A percentile compares a stretch with the other conserved stretches of the same genome.
phyloP scores from a whole-genome alignment of 208 protist genomes.

The Wallacemonas collosoma region DNA sequence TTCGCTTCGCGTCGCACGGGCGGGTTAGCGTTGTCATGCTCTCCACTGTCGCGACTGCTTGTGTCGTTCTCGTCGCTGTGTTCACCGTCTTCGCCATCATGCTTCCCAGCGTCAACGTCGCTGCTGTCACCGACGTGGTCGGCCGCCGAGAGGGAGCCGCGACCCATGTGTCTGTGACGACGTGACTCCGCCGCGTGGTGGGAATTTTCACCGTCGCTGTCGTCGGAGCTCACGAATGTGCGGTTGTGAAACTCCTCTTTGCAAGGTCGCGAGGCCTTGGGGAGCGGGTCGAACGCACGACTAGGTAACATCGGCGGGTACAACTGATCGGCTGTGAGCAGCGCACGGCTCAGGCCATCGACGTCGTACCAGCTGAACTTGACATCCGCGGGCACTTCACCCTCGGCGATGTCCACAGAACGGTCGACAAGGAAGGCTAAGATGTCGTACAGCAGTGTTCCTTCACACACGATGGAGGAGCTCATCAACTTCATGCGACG shows the following conservation, averaged over 20 bases:
- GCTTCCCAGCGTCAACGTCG: slow-evolving; percentile 12
- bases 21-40: not conserved
- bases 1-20: slow-evolving; percentile 16
- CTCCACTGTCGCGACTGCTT: not conserved
- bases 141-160: slow-evolving; percentile 12
- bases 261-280: slow-evolving; percentile 24
- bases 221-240: slow-evolving; percentile 87
- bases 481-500: slow-evolving; percentile 74
- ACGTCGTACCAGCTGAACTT: slow-evolving; percentile 79
- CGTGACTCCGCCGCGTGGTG: slow-evolving; percentile 71
- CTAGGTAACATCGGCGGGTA: slow-evolving; percentile 70
- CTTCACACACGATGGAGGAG: slow-evolving; percentile 71
- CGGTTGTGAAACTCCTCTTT: slow-evolving; percentile 49
- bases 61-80: not conserved
- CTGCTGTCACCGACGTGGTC: not conserved
- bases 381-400: slow-evolving; percentile 25
- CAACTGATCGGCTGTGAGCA: slow-evolving; percentile 59
- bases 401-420: slow-evolving; percentile 75
- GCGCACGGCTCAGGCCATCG: slow-evolving; percentile 66
- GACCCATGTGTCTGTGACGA: slow-evolving; percentile 19
- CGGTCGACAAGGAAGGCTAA: slow-evolving; percentile 82
- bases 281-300: slow-evolving; percentile 17
- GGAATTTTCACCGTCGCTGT: slow-evolving; percentile 80
- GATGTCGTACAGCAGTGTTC: slow-evolving; percentile 77
- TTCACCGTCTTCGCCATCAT: not conserved